Percentiles rank a stretch among this genome's conserved stretches.
Evolutionary conservation across 2,329 filamentous ascomycete genomes (phyloP).

Genomic region (Fusarium chlamydosporum): DNA sequence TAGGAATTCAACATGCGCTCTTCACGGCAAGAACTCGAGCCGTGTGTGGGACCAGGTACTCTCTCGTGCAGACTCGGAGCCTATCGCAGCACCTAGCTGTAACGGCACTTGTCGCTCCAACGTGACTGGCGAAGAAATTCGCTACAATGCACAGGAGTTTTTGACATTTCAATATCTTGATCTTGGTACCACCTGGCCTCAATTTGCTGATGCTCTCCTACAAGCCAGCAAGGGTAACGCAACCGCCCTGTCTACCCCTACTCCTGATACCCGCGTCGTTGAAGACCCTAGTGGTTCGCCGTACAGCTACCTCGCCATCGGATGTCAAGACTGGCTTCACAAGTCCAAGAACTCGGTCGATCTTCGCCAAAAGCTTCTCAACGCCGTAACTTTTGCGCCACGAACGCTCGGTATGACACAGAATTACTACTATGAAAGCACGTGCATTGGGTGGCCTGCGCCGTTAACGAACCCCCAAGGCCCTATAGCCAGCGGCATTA

Average conservation of each 20-base stretch:
- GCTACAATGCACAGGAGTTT: constrained; percentile 30
- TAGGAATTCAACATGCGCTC: constrained; percentile 30
- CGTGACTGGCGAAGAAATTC: constrained; percentile 46
- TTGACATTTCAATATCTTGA: constrained; percentile 34
- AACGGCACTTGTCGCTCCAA: constrained; percentile 37
- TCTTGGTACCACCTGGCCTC: constrained; percentile 32
- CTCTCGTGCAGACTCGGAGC: constrained; percentile 23
- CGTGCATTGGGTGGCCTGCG: constrained; percentile 46
- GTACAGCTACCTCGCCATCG: constrained; percentile 42
- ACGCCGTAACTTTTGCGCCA: constrained; percentile 30
- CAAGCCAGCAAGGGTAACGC: constrained; percentile 44
- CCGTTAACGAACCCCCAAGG: constrained; percentile 35
- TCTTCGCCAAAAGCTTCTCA: constrained; percentile 29
- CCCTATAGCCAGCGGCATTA: constrained; percentile 5
- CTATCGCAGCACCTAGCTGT: constrained; percentile 34
- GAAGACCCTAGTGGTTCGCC: constrained; percentile 22
- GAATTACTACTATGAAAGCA: constrained; percentile 35
- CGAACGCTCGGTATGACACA: constrained; percentile 37
- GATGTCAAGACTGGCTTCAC: constrained; percentile 48
- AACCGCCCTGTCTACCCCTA: constrained; percentile 31
- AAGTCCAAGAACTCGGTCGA: constrained; percentile 26
- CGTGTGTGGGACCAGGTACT: constrained; percentile 37
- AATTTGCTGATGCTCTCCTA: constrained; percentile 28
- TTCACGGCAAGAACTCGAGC: constrained; percentile 40
- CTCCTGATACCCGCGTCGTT: constrained; percentile 5